phyloP scores from a whole-genome alignment of 805 yeast genomes.

The Schwanniomyces yamadae region DNA sequence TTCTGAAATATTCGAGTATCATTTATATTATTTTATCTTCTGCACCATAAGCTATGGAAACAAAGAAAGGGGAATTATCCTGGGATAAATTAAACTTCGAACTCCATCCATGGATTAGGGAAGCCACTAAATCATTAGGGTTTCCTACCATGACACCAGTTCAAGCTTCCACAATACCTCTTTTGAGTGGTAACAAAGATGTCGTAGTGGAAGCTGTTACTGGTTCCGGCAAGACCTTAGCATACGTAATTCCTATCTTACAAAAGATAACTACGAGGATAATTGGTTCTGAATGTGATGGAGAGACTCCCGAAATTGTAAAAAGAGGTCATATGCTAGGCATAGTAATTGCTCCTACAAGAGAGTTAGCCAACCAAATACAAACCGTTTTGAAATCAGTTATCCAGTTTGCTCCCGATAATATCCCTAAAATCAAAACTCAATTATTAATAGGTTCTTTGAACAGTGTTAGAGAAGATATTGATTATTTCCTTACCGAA shows the following conservation, averaged over 20 bases:
- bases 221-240: constrained; percentile 97
- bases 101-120: constrained; percentile 67
- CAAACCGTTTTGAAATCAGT: constrained; percentile 62
- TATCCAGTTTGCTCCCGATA: constrained; percentile 56
- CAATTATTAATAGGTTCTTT: constrained; percentile 68
- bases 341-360: constrained; percentile 70
- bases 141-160: constrained; percentile 90
- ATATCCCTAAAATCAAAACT: constrained; percentile 42
- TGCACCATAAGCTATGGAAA: constrained; percentile 14
- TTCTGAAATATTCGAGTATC: background rate
- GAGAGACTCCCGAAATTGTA: constrained; percentile 26
- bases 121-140: constrained; percentile 73
- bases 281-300: constrained; percentile 20
- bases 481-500: constrained; percentile 50
- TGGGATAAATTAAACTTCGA: constrained; percentile 60
- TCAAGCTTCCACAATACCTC: constrained; percentile 91
- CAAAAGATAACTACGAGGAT: constrained; percentile 53
- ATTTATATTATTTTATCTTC: background rate
- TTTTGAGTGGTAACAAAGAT: constrained; percentile 80
- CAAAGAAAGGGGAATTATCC: constrained; percentile 43
- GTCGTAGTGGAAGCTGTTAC: constrained; percentile 97
- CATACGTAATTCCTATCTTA: constrained; percentile 79
- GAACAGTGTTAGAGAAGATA: constrained; percentile 66
- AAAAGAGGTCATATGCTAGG: constrained; percentile 70
- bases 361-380: constrained; percentile 72